These are phyloP conservation scores for Coemansia sp. DNA, from an alignment of 192 early-diverging fungal species.

Conservation along the genomic window DNA sequence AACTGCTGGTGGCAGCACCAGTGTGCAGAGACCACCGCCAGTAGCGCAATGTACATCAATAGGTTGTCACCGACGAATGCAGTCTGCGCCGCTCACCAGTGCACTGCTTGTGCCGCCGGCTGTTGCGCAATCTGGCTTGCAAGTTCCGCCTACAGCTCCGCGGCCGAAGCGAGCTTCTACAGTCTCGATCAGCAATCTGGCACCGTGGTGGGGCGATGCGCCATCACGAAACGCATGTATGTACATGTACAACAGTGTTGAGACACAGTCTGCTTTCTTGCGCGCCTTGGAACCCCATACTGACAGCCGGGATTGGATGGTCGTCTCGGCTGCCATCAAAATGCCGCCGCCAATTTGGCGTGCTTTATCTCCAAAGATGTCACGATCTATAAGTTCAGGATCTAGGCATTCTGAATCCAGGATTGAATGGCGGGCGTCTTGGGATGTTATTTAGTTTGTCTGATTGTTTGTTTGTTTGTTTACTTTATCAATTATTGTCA, in stretches of 20 bases:
- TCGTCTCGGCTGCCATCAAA: not conserved
- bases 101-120: not conserved
- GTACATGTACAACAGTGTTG: not conserved
- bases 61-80: conserved; percentile 14
- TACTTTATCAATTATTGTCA: not conserved
- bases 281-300: not conserved
- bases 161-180: conserved; percentile 29
- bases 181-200: conserved; percentile 8
- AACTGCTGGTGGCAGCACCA: not conserved
- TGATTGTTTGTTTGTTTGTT: not conserved
- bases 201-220: conserved; percentile 28
- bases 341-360: not conserved
- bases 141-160: not conserved
- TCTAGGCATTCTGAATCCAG: not conserved
- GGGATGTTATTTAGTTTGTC: conserved; percentile 31
- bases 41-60: not conserved
- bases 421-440: conserved; percentile 30
- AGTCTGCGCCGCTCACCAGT: conserved; percentile 15
- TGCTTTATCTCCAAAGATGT: not conserved
- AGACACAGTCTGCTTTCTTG: not conserved
- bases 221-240: conserved; percentile 13
- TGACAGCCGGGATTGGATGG: not conserved
- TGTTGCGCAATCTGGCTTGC: not conserved
- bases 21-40: not conserved
- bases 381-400: not conserved